Evolutionary conservation across 2,329 filamentous ascomycete genomes (phyloP), one percentile per base, ranked within the genome.

Genomic region (Cladophialophora yegresii): DNA sequence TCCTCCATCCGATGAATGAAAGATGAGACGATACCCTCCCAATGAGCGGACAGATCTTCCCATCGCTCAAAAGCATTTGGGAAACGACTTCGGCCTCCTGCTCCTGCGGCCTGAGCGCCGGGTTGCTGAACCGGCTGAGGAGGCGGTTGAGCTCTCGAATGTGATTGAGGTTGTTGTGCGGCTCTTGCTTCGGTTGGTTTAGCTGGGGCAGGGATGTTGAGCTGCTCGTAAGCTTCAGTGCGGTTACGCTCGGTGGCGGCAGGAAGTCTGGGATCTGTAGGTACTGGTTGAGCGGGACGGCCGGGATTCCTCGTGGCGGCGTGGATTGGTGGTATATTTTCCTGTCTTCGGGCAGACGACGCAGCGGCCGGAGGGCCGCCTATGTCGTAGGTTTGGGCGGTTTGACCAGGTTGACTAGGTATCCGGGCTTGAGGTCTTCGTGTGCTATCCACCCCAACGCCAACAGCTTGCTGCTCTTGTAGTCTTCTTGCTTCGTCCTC

Each of bases 31-130:
- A 99, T 83, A 4, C 95, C 95, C 76, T 99, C 95, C 95, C 95
- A 99, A 72, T 98, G 93, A 5, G 95, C 96, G 0, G 95, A 99
- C 2, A 99, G 80, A 0, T 91, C 93, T 75, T 99, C 95, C 95
- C 95, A 99, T 65, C 95, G 86, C 77, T 99, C 93, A 73, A 99
- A 99, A 0, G 95, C 95, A 77, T 98, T 95, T 0, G 95, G 95
- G 70, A 99, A 70, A 6, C 65, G 62, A 43, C 61, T 63, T 50
- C 63, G 63, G 20, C 43, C 61, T 10, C 23, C 62, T 26, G 55
- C 32, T 5, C 56, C 62, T 12, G 20, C 73, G 69, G 71, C 16
- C 69, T 74, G 64, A 51, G 69, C 58, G 58, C 68, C 60, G 63
- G 68, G 62, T 54, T 77, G 60, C 72, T 75, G 26, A 73, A 70